phyloP scores from a whole-genome alignment of 345 rosid genomes.

The Ceriops decandra region DNA sequence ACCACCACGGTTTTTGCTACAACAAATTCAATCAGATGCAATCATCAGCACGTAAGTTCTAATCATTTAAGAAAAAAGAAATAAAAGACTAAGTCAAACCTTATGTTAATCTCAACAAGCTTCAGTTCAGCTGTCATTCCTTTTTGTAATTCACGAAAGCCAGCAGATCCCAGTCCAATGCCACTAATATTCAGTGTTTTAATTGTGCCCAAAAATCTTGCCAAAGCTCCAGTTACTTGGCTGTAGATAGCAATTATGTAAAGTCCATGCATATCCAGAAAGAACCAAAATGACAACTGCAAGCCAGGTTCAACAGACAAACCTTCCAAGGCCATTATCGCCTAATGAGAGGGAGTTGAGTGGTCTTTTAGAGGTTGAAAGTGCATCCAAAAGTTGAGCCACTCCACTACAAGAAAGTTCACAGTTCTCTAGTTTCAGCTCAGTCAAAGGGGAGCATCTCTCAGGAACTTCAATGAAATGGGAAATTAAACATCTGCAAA shows the following conservation, averaged over 20 bases:
- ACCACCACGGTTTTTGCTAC: constrained; percentile 88
- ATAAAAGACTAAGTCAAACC: constrained; percentile 39
- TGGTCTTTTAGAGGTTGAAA: constrained; percentile 46
- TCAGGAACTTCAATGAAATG: constrained; percentile 51
- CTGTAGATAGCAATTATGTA: constrained; percentile 39
- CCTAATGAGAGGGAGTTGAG: constrained; percentile 61
- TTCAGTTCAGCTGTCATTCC: constrained; percentile 33
- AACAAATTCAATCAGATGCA: constrained; percentile 8
- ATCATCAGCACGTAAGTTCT: neutral
- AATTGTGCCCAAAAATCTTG: constrained; percentile 39
- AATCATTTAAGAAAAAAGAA: constrained; percentile 5
- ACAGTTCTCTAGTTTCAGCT: constrained; percentile 68
- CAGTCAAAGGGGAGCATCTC: constrained; percentile 40
- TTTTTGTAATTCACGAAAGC: constrained; percentile 56
- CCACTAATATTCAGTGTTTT: constrained; percentile 62
- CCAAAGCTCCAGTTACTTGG: constrained; percentile 56
- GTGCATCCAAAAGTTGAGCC: constrained; percentile 46
- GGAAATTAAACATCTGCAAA: constrained; percentile 66
- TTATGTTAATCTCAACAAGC: constrained; percentile 62
- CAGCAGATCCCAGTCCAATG: constrained; percentile 70
- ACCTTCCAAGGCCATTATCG: constrained; percentile 83
- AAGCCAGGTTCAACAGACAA: constrained; percentile 19
- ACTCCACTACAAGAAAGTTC: constrained; percentile 69
- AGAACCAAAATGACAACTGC: constrained; percentile 9
- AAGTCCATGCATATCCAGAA: constrained; percentile 16